Evolutionary conservation across 1,284 basidiomycete species (phyloP).

Genomic region (Prillingera fragicola): DNA sequence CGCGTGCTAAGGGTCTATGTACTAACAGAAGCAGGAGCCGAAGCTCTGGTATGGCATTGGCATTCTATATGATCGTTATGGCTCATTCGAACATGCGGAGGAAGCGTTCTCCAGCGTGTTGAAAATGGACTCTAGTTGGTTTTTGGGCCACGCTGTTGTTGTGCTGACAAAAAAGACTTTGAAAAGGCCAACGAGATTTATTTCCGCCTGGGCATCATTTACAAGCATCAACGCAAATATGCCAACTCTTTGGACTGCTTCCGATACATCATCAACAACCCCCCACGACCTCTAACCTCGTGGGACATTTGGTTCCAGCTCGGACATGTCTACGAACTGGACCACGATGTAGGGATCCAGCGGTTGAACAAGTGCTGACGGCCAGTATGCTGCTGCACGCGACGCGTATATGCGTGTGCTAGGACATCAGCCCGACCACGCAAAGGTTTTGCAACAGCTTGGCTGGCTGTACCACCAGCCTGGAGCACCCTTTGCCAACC

Average conservation of each 20-base stretch:
- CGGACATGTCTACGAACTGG: conserved; percentile 86
- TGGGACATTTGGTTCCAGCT: conserved; percentile 99
- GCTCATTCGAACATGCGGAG: conserved; percentile 95
- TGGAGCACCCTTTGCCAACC: conserved; percentile 87
- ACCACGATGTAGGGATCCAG: conserved; percentile 58
- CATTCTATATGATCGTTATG: conserved; percentile 96
- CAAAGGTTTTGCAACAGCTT: conserved; percentile 95
- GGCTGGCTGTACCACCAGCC: conserved; percentile 97
- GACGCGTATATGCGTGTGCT: conserved; percentile 98
- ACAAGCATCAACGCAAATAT: conserved; percentile 97
- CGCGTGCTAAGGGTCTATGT: background rate
- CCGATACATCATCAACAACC: conserved; percentile 90
- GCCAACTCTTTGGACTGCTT: conserved; percentile 81
- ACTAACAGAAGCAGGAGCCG: conserved; percentile 66
- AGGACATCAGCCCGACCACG: conserved; percentile 84
- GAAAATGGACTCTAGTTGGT: conserved; percentile 86
- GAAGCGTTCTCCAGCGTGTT: conserved; percentile 96
- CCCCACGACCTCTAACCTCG: conserved; percentile 89
- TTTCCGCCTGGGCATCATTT: conserved; percentile 96
- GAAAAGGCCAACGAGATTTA: conserved; percentile 99
- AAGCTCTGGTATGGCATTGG: conserved; percentile 99
- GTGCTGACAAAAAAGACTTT: conserved; percentile 61
- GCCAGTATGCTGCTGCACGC: conserved; percentile 76
- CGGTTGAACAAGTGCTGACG: conserved; percentile 5
- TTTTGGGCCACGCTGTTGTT: background rate